Evolutionary conservation across 805 yeast genomes (phyloP).

Genomic region (Pichia rugopelliculosa): DNA sequence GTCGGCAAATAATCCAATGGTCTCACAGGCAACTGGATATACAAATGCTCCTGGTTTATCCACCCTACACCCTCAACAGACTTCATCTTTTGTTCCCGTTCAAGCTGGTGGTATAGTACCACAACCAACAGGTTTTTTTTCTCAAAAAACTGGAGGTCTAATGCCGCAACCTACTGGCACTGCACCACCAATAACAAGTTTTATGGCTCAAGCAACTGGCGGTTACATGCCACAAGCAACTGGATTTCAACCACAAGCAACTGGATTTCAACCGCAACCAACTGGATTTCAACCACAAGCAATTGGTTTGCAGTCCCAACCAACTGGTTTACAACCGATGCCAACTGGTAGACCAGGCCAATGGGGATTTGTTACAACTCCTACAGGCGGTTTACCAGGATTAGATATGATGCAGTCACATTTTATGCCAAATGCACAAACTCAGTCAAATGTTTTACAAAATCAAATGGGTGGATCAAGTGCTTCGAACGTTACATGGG

Average conservation of each 20-base stretch:
- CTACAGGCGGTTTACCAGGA: slow-evolving; percentile 67
- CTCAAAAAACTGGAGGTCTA: slow-evolving; percentile 41
- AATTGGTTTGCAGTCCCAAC: slow-evolving; percentile 32
- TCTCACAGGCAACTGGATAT: slow-evolving; percentile 25
- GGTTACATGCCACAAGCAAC: slow-evolving; percentile 15
- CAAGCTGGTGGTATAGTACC: slow-evolving; percentile 45
- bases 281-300: slow-evolving; percentile 43
- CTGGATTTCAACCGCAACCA: slow-evolving; percentile 15
- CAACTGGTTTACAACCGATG: slow-evolving; percentile 43
- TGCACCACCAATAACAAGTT: slow-evolving; percentile 30
- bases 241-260: slow-evolving; percentile 33
- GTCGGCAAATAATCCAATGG: slow-evolving; percentile 10
- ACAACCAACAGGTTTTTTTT: slow-evolving; percentile 33
- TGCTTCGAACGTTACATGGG: slow-evolving; percentile 60
- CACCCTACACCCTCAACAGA: slow-evolving; percentile 30
- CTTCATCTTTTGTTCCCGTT: slow-evolving; percentile 23
- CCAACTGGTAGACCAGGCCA: slow-evolving; percentile 65
- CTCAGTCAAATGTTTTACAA: slow-evolving; percentile 23
- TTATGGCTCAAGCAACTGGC: slow-evolving; percentile 23
- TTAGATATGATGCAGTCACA: slow-evolving; percentile 59
- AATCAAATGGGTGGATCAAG: slow-evolving; percentile 25
- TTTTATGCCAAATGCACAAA: slow-evolving; percentile 47
- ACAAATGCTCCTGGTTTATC: slow-evolving; percentile 30
- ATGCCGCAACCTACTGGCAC: slow-evolving; percentile 45
- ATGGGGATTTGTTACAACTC: slow-evolving; percentile 69